These are phyloP conservation scores for Rubroboletus satanas DNA, from an alignment of 768 basidiomycete species.

Conservation along the genomic window DNA sequence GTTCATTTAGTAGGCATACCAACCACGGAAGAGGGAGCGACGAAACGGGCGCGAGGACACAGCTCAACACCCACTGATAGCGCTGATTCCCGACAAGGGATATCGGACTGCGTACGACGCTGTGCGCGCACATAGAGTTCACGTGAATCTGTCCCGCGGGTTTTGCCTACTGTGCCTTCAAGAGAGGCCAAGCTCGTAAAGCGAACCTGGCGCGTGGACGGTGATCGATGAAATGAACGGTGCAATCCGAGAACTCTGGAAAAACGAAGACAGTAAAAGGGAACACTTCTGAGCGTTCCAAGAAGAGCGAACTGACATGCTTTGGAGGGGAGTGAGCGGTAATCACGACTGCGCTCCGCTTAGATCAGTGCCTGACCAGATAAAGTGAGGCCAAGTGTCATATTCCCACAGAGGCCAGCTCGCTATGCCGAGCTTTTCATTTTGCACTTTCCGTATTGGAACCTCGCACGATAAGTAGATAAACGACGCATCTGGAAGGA, in stretches of 20 bases:
- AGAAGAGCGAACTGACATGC: constrained; percentile 22
- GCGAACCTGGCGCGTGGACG: constrained; percentile 13
- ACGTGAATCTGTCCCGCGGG: constrained; percentile 8
- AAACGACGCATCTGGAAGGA: constrained; percentile 7
- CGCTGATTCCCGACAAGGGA: not conserved
- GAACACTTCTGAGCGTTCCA: constrained; percentile 7
- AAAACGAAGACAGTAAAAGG: constrained; percentile 18
- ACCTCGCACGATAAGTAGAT: constrained; percentile 18
- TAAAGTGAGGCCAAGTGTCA: constrained; percentile 21
- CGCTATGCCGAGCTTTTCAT: constrained; percentile 23
- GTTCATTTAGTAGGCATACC: not conserved
- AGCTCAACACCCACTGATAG: not conserved
- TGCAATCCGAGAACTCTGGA: constrained; percentile 23
- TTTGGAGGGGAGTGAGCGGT: constrained; percentile 25
- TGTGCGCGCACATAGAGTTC: not conserved
- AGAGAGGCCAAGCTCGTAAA: constrained; percentile 18
- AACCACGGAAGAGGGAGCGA: not conserved
- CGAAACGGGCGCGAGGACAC: not conserved
- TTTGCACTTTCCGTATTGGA: constrained; percentile 16
- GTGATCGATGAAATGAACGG: constrained; percentile 25
- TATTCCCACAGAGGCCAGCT: constrained; percentile 17
- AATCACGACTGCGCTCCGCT: constrained; percentile 21
- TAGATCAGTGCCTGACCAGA: constrained; percentile 29
- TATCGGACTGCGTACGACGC: not conserved
- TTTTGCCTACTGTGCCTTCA: constrained; percentile 3